Evolutionary conservation across 768 basidiomycete species (phyloP).

Genomic region (Boletus reticuloceps): DNA sequence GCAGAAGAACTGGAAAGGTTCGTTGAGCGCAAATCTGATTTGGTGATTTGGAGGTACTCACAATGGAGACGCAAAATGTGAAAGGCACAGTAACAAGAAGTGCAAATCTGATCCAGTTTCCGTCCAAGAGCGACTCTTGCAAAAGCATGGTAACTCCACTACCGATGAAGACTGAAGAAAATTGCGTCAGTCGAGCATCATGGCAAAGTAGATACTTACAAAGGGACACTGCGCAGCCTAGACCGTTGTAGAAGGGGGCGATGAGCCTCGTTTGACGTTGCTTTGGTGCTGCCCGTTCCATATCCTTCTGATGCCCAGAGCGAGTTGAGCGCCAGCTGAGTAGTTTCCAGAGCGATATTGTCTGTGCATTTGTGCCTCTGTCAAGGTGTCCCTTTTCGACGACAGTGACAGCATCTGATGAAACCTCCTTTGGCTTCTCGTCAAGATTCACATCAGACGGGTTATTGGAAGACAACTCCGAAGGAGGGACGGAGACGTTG

Average conservation of each 20-base stretch:
- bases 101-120: conserved; percentile 58
- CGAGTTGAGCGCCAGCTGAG: conserved; percentile 50
- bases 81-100: conserved; percentile 66
- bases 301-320: conserved; percentile 37
- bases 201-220: conserved; percentile 42
- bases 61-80: conserved; percentile 73
- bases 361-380: neutral
- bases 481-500: conserved; percentile 32
- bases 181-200: neutral
- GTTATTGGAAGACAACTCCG: conserved; percentile 41
- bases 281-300: conserved; percentile 47
- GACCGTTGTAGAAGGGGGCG: conserved; percentile 71
- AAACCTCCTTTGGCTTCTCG: conserved; percentile 40
- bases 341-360: conserved; percentile 17
- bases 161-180: conserved; percentile 59
- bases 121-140: conserved; percentile 67
- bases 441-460: conserved; percentile 55
- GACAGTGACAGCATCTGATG: conserved; percentile 13
- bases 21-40: neutral
- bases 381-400: neutral
- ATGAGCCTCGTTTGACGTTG: conserved; percentile 56
- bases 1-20: conserved; percentile 59
- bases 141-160: conserved; percentile 59
- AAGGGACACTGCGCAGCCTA: conserved; percentile 62
- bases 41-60: conserved; percentile 33